Base-by-base conservation (phyloP, 331 rosid species). In the Acacia pycnantha region DNA sequence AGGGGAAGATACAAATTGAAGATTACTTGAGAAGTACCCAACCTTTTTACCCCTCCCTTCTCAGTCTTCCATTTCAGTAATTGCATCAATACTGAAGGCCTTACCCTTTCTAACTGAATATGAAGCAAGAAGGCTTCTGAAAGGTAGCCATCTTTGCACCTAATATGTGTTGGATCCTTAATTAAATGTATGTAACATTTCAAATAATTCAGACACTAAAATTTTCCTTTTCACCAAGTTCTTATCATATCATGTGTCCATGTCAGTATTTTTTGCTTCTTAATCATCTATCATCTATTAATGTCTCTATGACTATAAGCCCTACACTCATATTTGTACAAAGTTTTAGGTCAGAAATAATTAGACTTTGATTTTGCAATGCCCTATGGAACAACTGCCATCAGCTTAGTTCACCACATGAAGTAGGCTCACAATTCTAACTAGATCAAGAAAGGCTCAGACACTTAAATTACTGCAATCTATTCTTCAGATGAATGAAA, bases 51-150 rank as follows among this genome's bases (percentile, higher is more conserved):
- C 33, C 6, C 6, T 26, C 35, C 70, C n/a, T 29, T 65, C 44
- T 33, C 44, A 65, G 1, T 29, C 14, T 59, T 62, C 51, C 29
- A 65, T 79, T 62, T 65, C 37, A 46, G 59, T 47, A 54, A 46
- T 70, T n/a, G 72, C 29, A 79, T 54, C 80, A 21, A 64, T 51
- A 29, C 29, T 62, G 71, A 65, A 15, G 72, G 51, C 59, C 31
- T 47, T 56, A 43, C 44, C 22, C 70, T 51, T 51, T 64, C 5
- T 33, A 40, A 66, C 64, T 53, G n/a, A 41, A 21, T 11, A 69
- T 69, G 73, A 69, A 21, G 51, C 27, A 8, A 3, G 14, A 18
- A 68, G 29, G 24, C 50, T 3, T 37, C 51, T 5, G 6, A 21
- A 37, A 66, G n/a, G 46, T 37, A 33, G 46, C 48, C 48, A 9